Evolutionary conservation across 2,329 filamentous ascomycete species (phyloP), one percentile per base, ranked within the genome.

Genomic region (Apiospora aurea): DNA sequence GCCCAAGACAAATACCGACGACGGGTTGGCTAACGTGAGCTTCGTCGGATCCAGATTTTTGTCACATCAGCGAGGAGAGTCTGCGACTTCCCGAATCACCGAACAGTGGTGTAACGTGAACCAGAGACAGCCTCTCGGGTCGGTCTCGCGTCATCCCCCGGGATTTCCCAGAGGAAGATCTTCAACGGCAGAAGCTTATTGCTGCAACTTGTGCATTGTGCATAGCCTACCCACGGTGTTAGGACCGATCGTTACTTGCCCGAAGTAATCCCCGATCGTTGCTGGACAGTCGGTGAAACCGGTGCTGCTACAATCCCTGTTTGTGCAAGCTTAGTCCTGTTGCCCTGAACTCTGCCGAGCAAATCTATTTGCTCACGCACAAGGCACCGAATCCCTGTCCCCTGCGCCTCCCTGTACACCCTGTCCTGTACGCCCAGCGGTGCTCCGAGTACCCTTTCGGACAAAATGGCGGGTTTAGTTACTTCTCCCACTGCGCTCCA

Each of bases 401-500:
- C 64, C 67, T 67, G 34, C n/a, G 46, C 41, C n/a, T 26, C 34
- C 34, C 7, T 38, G 7, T 8, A 38, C 34, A 38, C 57, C 34
- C 61, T 69, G 53, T 67, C n/a, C 61, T 69, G 53, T 67, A 24
- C n/a, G 46, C 41, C n/a, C 18, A 8, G 61, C 53, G 41, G 70
- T 72, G 38, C 71, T 69, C 71, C 24, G 69, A 26, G 38, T 46
- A 74, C 74, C n/a, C 47, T 53, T 29, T 75, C 78, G 77, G 79
- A 78, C 78, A 78, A 75, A 73, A 84, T 84, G 83, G 78, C 83
- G 74, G 82, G 81, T 74, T 75, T 79, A 74, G 75, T 85, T 74
- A 79, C 80, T 64, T 87, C 86, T 75, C 85, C 87, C 72, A 82
- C 83, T 72, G 82, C 85, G 75, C 83, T 88, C 81, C 86, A 89